Percentiles rank a stretch among this genome's conserved stretches.
Evolutionary conservation across 192 early-diverging fungal genomes (phyloP).

Genomic region (Linnemannia exigua): DNA sequence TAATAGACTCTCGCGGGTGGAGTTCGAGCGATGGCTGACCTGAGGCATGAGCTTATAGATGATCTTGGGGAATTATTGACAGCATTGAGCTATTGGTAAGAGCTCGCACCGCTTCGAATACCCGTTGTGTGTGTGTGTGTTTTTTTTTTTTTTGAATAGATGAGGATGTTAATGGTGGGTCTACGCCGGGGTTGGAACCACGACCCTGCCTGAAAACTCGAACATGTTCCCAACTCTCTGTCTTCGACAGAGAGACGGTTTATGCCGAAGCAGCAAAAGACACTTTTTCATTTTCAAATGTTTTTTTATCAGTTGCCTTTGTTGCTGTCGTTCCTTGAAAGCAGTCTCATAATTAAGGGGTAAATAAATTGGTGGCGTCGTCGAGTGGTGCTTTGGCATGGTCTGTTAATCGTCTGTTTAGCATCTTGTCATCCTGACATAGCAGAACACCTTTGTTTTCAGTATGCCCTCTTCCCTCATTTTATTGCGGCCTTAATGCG

Average conservation of each 20-base stretch:
- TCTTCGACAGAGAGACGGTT: conserved; percentile 10
- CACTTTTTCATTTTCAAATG: not conserved
- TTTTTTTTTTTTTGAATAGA: conserved; percentile 8
- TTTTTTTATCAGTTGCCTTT: not conserved
- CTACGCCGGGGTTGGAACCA: conserved; percentile 25
- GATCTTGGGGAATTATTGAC: conserved; percentile 60
- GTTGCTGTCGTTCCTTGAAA: not conserved
- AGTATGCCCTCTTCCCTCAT: too few species aligned
- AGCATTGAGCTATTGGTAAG: conserved; percentile 52
- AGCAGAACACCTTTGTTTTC: not conserved
- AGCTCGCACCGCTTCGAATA: conserved; percentile 56
- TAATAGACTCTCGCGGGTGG: conserved; percentile 52
- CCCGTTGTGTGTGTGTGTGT: conserved; percentile 22
- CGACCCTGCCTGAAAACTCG: not conserved
- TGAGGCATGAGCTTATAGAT: conserved; percentile 41
- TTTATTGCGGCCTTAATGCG: too few species aligned
- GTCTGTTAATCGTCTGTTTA: not conserved
- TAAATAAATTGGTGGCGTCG: not conserved
- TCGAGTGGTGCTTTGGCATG: not conserved
- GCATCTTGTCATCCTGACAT: not conserved
- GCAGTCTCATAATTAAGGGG: not conserved
- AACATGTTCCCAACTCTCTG: not conserved
- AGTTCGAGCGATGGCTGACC: conserved; percentile 58
- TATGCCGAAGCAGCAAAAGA: conserved; percentile 38
- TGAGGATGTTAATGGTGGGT: not conserved